A percentile compares a stretch with the other conserved stretches of the same genome.
phyloP scores from a whole-genome alignment of 2,329 filamentous ascomycete species.

The Cytospora leucostoma region DNA sequence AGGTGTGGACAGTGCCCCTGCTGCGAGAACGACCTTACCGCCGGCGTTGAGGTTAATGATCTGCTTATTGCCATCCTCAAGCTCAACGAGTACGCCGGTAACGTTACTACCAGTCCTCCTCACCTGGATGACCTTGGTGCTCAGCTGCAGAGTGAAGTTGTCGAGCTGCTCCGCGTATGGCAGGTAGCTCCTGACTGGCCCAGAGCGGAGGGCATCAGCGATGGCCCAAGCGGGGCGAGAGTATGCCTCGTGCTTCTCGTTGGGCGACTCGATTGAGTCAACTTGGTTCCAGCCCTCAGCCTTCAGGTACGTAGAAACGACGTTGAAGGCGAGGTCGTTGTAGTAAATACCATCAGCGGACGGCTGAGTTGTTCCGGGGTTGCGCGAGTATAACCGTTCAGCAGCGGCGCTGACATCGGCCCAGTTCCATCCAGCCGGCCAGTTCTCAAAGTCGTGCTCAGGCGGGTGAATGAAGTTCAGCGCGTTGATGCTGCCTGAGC shows the following conservation, averaged over 20 bases:
- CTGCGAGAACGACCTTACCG: slow-evolving; percentile 32
- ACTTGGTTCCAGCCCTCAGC: slow-evolving; percentile 28
- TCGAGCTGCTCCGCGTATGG: slow-evolving; percentile 29
- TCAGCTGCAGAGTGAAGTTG: slow-evolving; percentile 33
- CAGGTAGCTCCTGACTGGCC: slow-evolving; percentile 31
- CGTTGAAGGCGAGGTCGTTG: slow-evolving; percentile 24
- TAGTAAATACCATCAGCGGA: slow-evolving; percentile 33
- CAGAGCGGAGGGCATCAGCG: slow-evolving; percentile 27
- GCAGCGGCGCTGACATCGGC: slow-evolving; percentile 33
- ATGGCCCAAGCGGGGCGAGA: slow-evolving; percentile 29
- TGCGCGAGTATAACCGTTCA: slow-evolving; percentile 34
- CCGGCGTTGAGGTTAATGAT: slow-evolving; percentile 30
- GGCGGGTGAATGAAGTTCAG: slow-evolving; percentile 38
- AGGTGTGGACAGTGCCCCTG: slow-evolving; percentile 31
- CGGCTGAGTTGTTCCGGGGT: slow-evolving; percentile 33
- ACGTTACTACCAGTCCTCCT: slow-evolving; percentile 30
- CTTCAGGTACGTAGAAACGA: slow-evolving; percentile 26
- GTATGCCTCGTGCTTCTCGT: slow-evolving; percentile 28
- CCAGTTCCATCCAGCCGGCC: slow-evolving; percentile 37
- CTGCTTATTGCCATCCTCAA: slow-evolving; percentile 27
- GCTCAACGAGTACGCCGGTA: slow-evolving; percentile 31
- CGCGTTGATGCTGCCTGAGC: slow-evolving; percentile 39
- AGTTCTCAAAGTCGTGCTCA: slow-evolving; percentile 37
- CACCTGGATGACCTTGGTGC: slow-evolving; percentile 31
- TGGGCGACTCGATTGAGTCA: slow-evolving; percentile 28